Percentiles rank a stretch among this genome's conserved stretches.
These are phyloP conservation scores for Neurospora hispaniola DNA, from an alignment of 495 filamentous ascomycete genomes.

Conservation along the genomic window DNA sequence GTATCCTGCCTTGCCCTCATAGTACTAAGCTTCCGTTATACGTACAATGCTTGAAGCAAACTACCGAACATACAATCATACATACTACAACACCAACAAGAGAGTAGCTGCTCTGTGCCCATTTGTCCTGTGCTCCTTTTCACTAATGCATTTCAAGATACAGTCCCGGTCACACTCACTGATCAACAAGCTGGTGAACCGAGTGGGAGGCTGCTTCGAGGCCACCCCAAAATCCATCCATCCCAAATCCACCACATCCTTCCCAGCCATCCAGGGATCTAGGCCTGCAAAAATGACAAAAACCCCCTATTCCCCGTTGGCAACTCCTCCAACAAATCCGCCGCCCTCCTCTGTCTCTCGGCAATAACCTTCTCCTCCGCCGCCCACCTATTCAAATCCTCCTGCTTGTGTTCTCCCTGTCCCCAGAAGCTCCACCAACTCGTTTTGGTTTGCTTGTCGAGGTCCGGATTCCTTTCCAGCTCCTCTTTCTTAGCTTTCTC, in stretches of 20 bases:
- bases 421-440: constrained; percentile 43
- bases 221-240: background rate
- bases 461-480: background rate
- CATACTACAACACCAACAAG: background rate
- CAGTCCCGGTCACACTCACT: background rate
- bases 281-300: constrained; percentile 29
- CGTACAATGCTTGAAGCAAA: background rate
- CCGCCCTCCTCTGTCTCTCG: constrained; percentile 34
- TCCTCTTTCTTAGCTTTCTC: constrained; percentile 31
- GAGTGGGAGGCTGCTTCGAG: background rate
- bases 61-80: background rate
- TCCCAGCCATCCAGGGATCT: constrained; percentile 1
- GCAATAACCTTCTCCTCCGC: constrained; percentile 43
- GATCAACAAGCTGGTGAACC: background rate
- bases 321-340: constrained; percentile 38
- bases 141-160: background rate
- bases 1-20: background rate
- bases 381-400: constrained; percentile 31
- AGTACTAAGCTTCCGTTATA: background rate
- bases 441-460: constrained; percentile 4
- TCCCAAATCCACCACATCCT: background rate
- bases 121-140: background rate
- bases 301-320: constrained; percentile 25
- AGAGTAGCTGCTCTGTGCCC: background rate
- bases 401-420: constrained; percentile 12